A percentile compares a stretch with the other conserved stretches of the same genome.
Conservation (phyloP, 768 basidiomycete species). For the Hericium rajendrae region DNA sequence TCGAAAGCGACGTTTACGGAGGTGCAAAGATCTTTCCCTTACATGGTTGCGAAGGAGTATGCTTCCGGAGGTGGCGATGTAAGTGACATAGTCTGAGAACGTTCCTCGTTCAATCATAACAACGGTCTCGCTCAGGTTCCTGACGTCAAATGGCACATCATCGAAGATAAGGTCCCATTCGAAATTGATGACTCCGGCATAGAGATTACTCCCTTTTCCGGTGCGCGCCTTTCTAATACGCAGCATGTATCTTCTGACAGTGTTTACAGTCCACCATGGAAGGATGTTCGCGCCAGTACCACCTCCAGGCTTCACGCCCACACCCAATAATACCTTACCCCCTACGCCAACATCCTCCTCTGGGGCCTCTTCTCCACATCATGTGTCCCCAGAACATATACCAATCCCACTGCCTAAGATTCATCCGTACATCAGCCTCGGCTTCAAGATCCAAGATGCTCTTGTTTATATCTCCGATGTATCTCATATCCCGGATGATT, state of each 20-base stretch:
- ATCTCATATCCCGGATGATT: slow-evolving; percentile 65
- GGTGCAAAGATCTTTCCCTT: slow-evolving; percentile 69
- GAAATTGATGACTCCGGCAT: slow-evolving; percentile 59
- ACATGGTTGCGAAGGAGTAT: slow-evolving; percentile 65
- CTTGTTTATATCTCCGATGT: slow-evolving; percentile 80
- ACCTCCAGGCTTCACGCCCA: slow-evolving; percentile 29
- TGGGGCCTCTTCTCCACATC: background rate
- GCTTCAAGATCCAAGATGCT: slow-evolving; percentile 56
- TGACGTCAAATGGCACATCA: slow-evolving; percentile 74
- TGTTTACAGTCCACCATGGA: slow-evolving; percentile 53
- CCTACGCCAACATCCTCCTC: slow-evolving; percentile 15
- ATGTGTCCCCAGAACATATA: slow-evolving; percentile 2
- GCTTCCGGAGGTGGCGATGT: slow-evolving; percentile 79
- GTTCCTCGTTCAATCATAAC: background rate
- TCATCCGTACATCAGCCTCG: slow-evolving; percentile 56
- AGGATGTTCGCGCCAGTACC: slow-evolving; percentile 42
- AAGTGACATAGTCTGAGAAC: slow-evolving; percentile 13
- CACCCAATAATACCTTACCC: slow-evolving; percentile 27
- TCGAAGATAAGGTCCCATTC: slow-evolving; percentile 59
- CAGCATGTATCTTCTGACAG: background rate
- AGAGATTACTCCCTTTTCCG: slow-evolving; percentile 53
- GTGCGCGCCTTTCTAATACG: slow-evolving; percentile 25
- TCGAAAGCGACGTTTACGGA: slow-evolving; percentile 56
- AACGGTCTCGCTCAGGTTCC: slow-evolving; percentile 45
- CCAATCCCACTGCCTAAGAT: slow-evolving; percentile 21